Base-by-base conservation (phyloP, 129 eudicot genomes). In the Escallonia herrerae region DNA sequence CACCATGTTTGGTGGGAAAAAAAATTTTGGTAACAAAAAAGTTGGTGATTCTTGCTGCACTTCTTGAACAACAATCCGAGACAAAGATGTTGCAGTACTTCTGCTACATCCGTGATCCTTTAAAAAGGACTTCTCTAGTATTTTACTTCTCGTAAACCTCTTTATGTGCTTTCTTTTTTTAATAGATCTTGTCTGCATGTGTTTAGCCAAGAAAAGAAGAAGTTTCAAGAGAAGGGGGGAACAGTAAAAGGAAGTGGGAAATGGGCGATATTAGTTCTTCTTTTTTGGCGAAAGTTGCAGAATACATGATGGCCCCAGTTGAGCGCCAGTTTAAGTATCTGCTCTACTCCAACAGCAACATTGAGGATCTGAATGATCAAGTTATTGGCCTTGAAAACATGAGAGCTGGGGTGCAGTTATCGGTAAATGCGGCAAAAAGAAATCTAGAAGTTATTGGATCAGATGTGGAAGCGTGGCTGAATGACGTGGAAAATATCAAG, bases 341-440 rank as follows among this genome's bases (percentile, higher is more conserved):
- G 5, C 60, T 43, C 14, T 10, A 37, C 68, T 74, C 51, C 53
- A 46, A 43, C 12, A 67, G 62, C 43, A 74, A 74, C 59, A 52
- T 74, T 8, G n/a, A 53, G 44, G 53, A 40, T 8, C 60, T 67
- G 14, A 40, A 37, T 37, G 50, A 44, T 43, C 41, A 67, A 54
- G 33, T 56, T n/a, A 9, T 9, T 51, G 52, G 45, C 4, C 58
- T 74, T 14, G 43, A 53, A 52, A 15, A 14, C 14, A 69, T 10
- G 12, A 54, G 43, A 62, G 14, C 2, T 10, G 59, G 13, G 7
- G 65, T 68, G 51, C 15, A 68, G 33, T 6, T 9, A 38, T 38
- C 2, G 38, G 52, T 62, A 39, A 60, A 13, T 67, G 56, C 44
- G 4, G 73, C 74, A 48, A 40, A n/a, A n/a, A 56, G 56, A 4